Percentiles rank a stretch among this genome's conserved stretches.
Conservation (phyloP, 192 early-diverging fungal species). For the Backusella mclennaniae region DNA sequence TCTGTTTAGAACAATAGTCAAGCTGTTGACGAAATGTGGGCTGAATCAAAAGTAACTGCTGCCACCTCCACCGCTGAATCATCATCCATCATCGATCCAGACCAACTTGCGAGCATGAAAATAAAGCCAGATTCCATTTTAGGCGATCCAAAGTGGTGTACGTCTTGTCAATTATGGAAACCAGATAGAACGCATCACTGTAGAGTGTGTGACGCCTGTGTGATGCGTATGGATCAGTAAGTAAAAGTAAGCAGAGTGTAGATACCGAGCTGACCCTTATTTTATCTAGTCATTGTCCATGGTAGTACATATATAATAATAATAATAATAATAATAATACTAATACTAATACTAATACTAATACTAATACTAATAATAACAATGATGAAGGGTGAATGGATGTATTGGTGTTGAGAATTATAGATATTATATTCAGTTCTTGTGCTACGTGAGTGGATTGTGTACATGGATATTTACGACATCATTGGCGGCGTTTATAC, state of each 20-base stretch:
- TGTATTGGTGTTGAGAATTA: conserved; percentile 51
- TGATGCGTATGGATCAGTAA: conserved; percentile 58
- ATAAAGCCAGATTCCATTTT: background rate
- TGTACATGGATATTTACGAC: conserved; percentile 27
- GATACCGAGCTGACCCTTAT: background rate
- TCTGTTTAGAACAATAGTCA: background rate
- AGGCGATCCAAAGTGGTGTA: conserved; percentile 34
- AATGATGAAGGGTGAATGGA: conserved; percentile 44
- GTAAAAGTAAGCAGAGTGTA: background rate
- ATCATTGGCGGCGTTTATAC: conserved; percentile 27
- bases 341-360: too few species aligned
- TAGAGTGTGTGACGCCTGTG: conserved; percentile 47
- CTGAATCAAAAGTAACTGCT: background rate
- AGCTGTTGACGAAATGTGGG: background rate
- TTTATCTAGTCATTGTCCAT: conserved; percentile 40
- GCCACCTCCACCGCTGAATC: background rate
- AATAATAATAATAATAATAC: too few species aligned
- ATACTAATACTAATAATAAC: background rate
- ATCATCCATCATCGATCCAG: background rate
- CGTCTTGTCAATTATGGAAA: conserved; percentile 47
- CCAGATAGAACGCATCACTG: conserved; percentile 58
- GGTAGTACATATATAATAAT: conserved; percentile 35
- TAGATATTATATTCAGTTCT: conserved; percentile 38
- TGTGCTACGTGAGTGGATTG: conserved; percentile 27
- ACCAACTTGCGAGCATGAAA: background rate